Percentiles rank a stretch among this genome's conserved stretches.
Evolutionary conservation across 2,329 filamentous ascomycete genomes (phyloP).

Genomic region (Aspergillus quadrilineatus): DNA sequence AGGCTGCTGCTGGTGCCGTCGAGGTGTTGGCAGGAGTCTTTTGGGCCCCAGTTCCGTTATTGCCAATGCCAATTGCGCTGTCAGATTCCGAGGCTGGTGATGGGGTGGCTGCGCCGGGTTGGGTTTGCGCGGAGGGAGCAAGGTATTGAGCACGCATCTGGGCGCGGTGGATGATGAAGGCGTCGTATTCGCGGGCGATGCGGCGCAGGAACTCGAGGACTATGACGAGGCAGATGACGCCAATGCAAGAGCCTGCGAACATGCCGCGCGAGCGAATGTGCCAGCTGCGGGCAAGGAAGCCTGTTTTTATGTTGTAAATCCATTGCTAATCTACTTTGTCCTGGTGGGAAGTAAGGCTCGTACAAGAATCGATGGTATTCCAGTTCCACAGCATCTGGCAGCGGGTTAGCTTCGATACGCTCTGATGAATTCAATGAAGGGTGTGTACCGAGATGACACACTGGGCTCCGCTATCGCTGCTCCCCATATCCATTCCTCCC

Average conservation of each 20-base stretch:
- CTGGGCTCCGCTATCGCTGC: conserved; percentile 43
- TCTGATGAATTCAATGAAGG: background rate
- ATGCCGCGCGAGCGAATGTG: conserved; percentile 66
- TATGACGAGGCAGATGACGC: conserved; percentile 71
- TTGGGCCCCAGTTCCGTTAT: background rate
- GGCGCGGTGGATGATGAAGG: conserved; percentile 58
- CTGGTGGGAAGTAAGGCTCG: background rate
- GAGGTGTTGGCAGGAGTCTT: background rate
- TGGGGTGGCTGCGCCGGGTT: background rate
- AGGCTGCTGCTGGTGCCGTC: background rate
- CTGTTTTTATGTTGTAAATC: conserved; percentile 21
- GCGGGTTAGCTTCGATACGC: background rate
- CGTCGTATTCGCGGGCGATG: conserved; percentile 69
- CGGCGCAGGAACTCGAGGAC: conserved; percentile 71
- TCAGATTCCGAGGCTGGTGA: background rate
- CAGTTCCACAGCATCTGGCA: conserved; percentile 34
- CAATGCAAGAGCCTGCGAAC: conserved; percentile 80
- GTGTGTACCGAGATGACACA: conserved; percentile 29
- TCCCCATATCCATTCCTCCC: conserved; percentile 58
- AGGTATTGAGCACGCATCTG: conserved; percentile 32
- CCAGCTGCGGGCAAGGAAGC: conserved; percentile 71
- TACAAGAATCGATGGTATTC: conserved; percentile 30
- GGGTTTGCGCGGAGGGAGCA: background rate
- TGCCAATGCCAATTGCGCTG: background rate
- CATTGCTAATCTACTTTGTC: background rate